Evolutionary conservation across 129 eudicot species (phyloP), one percentile per base, ranked within the genome.

Genomic region (Chrysanthemum makinoi): DNA sequence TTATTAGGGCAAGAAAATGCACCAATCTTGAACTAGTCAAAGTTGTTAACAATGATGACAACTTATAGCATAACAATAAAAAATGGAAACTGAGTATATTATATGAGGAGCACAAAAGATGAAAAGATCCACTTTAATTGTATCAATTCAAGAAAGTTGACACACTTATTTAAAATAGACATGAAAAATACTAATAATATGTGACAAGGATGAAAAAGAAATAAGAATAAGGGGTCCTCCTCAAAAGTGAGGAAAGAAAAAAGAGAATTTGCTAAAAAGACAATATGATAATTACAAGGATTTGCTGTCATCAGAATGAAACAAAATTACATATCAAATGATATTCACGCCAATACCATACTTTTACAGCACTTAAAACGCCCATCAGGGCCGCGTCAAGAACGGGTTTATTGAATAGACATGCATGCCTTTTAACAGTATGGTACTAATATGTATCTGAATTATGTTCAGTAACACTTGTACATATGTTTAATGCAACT

Each of bases 221-320:
- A 65, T 10, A 19, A 39, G 19, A 20, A 49, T 13, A 71, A 71
- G 24, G 48, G 15, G 66, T 56, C 28, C 15, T 18, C 62, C 79
- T 66, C 39, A 75, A 75, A 66, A 55, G 73, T 46, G 79, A 67
- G 57, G 47, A 66, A 66, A 66, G 56, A 66, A 67, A 51, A 53
- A 20, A 69, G 35, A 20, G 51, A 17, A 69, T 61, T 60, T 76
- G n/a, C 58, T 11, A 51, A 62, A 48, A 61, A 33, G 48, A 61
- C 69, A 52, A 43, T 24, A 16, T 20, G 80, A 77, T 46, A 61
- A 77, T 69, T 69, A 69, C 80, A 77, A 77, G 75, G 62, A 75
- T 52, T 69, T 77, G 69, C 70, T 77, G 80, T 61, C 75, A 69
- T 46, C 5, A 17, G 24, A 57, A 68, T 59, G 70, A 68, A 68